Evolutionary conservation across 2,329 filamentous ascomycete genomes (phyloP).

Genomic region (Monosporascus sp.): DNA sequence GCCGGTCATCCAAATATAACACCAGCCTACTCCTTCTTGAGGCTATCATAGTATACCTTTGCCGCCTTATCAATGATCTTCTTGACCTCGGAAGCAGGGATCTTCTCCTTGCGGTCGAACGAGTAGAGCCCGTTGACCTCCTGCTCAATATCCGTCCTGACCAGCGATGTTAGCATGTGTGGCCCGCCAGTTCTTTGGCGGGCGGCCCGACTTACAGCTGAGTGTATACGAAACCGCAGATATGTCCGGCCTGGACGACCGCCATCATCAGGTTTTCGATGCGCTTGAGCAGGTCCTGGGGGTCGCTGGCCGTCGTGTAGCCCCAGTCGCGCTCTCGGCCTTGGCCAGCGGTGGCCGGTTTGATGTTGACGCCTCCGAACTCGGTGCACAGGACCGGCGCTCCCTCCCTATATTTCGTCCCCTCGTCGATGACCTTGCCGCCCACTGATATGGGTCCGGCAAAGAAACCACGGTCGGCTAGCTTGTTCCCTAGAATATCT

Average conservation of each 20-base stretch:
- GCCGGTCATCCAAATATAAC: not conserved
- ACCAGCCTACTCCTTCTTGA: constrained; percentile 6
- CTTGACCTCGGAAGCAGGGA: constrained; percentile 52
- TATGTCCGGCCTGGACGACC: constrained; percentile 50
- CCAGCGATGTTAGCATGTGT: constrained; percentile 2
- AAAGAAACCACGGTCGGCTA: constrained; percentile 49
- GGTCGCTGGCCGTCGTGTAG: constrained; percentile 59
- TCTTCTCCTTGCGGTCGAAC: constrained; percentile 55
- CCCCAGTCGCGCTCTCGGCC: constrained; percentile 55
- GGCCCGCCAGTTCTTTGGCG: not conserved
- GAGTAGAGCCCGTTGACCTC: constrained; percentile 64
- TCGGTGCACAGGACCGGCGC: constrained; percentile 62
- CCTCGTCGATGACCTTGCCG: constrained; percentile 32
- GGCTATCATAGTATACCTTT: constrained; percentile 37
- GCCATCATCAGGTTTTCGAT: constrained; percentile 55
- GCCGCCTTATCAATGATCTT: constrained; percentile 50
- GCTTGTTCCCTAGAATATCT: constrained; percentile 48
- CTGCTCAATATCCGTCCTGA: constrained; percentile 56
- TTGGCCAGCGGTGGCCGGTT: constrained; percentile 34
- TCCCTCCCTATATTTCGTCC: constrained; percentile 44
- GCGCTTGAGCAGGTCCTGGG: constrained; percentile 52
- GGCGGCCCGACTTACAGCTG: constrained; percentile 45
- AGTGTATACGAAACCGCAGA: constrained; percentile 62
- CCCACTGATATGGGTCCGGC: constrained; percentile 35
- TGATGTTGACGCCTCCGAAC: constrained; percentile 65